Evolutionary conservation across 306 rosid genomes (phyloP).

Genomic region (Leucaena leucocephala): DNA sequence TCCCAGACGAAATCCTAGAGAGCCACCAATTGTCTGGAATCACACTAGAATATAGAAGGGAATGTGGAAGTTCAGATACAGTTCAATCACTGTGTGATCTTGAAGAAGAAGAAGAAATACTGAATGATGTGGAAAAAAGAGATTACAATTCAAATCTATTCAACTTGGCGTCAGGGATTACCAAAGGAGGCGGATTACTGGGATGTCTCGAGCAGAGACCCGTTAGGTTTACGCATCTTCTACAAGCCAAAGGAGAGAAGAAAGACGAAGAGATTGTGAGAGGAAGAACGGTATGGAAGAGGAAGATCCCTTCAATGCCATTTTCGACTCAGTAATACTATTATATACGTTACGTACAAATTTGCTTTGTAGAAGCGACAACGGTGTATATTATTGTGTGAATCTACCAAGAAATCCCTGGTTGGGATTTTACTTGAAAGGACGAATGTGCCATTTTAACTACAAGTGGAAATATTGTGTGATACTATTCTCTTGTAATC

Average conservation of each 20-base stretch:
- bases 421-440: background rate
- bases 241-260: conserved; percentile 59
- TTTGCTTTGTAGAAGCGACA: conserved; percentile 29
- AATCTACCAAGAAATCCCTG: conserved; percentile 32
- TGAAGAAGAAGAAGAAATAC: conserved; percentile 66
- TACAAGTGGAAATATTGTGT: conserved; percentile 18
- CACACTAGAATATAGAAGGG: conserved; percentile 76
- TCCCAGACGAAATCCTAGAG: conserved; percentile 73
- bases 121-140: conserved; percentile 48
- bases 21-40: conserved; percentile 68
- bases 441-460: conserved; percentile 9
- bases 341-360: background rate
- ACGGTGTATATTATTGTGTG: conserved; percentile 25
- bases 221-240: conserved; percentile 74
- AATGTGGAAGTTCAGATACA: conserved; percentile 76
- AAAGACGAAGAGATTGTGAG: conserved; percentile 81
- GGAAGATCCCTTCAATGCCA: conserved; percentile 47
- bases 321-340: conserved; percentile 49
- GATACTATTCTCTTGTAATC: no score
- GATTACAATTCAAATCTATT: conserved; percentile 45
- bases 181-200: conserved; percentile 65
- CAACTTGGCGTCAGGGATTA: conserved; percentile 61
- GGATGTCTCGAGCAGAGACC: conserved; percentile 53
- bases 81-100: conserved; percentile 84
- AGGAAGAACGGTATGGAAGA: conserved; percentile 86